Evolutionary conservation across 1,139 yeast genomes (phyloP).

Genomic region (Blastobotrys buckinghamii): DNA sequence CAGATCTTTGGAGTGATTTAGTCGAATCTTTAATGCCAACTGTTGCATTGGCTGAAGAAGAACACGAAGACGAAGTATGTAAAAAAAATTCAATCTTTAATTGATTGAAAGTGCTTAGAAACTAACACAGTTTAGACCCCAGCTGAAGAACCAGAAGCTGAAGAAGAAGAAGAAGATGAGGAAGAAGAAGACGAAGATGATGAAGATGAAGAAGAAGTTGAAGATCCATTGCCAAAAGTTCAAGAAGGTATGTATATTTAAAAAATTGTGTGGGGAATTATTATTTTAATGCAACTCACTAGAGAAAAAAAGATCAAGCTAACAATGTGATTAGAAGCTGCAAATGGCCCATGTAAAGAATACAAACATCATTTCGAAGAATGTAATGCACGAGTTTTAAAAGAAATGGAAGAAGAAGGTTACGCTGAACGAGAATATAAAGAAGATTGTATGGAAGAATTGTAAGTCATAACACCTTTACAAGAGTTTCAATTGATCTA

Average conservation of each 20-base stretch:
- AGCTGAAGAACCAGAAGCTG: constrained; percentile 34
- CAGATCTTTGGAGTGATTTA: constrained; percentile 50
- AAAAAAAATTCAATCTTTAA: not conserved
- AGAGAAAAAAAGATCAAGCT: not conserved
- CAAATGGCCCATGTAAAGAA: constrained; percentile 63
- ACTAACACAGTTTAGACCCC: constrained; percentile 9
- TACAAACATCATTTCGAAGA: constrained; percentile 87
- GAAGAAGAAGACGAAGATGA: constrained; percentile 45
- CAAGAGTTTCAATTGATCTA: not conserved
- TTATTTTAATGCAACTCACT: not conserved
- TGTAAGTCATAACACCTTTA: constrained; percentile 27
- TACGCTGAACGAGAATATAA: constrained; percentile 77
- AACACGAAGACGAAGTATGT: constrained; percentile 25
- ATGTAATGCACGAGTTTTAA: constrained; percentile 90
- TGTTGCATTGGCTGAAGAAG: constrained; percentile 81
- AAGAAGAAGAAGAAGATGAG: constrained; percentile 38
- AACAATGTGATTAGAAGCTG: constrained; percentile 28
- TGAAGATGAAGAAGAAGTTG: constrained; percentile 47
- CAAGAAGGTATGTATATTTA: constrained; percentile 23
- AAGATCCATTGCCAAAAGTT: constrained; percentile 30
- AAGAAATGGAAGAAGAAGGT: constrained; percentile 75
- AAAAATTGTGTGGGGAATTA: not conserved
- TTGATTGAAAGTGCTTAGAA: not conserved
- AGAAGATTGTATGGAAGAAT: constrained; percentile 97
- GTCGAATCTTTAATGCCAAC: constrained; percentile 79